A percentile compares a stretch with the other conserved stretches of the same genome.
Conservation (phyloP, 805 yeast species). For the Cyberlindnera lachancei region DNA sequence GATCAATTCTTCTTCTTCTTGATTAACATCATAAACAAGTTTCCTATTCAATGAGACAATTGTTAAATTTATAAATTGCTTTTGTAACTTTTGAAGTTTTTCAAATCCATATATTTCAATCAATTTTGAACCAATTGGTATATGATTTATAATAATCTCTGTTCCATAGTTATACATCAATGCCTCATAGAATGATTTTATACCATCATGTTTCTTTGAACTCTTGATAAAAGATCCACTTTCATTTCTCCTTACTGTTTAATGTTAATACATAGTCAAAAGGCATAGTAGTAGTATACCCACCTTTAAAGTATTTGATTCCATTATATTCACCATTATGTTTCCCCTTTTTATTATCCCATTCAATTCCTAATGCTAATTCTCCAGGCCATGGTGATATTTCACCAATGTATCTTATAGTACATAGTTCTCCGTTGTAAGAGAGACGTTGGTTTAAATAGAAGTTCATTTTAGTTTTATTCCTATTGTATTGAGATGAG, state of each 20-base stretch:
- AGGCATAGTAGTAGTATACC: neutral
- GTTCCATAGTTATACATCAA: slow-evolving; percentile 41
- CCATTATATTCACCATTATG: slow-evolving; percentile 58
- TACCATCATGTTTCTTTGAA: slow-evolving; percentile 27
- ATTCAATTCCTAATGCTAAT: slow-evolving; percentile 70
- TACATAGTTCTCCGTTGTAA: slow-evolving; percentile 43
- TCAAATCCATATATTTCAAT: slow-evolving; percentile 65
- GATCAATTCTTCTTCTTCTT: too few relatives aligned
- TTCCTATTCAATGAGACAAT: slow-evolving; percentile 43
- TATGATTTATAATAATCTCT: slow-evolving; percentile 23
- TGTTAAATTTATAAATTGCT: slow-evolving; percentile 37
- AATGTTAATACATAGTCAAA: neutral
- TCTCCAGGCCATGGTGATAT: slow-evolving; percentile 56
- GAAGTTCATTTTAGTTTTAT: too few relatives aligned
- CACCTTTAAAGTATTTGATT: slow-evolving; percentile 40
- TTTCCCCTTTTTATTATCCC: slow-evolving; percentile 75
- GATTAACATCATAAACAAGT: slow-evolving; percentile 22
- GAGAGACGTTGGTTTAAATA: slow-evolving; percentile 19
- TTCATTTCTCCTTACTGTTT: slow-evolving; percentile 16
- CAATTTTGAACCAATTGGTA: slow-evolving; percentile 47
- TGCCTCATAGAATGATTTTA: slow-evolving; percentile 37
- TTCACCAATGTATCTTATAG: slow-evolving; percentile 54
- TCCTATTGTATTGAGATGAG: too few relatives aligned
- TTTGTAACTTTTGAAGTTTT: slow-evolving; percentile 39
- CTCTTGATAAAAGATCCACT: slow-evolving; percentile 62